Conservation (phyloP, 176 grass and related monocot genomes). For the Lolium perenne region DNA sequence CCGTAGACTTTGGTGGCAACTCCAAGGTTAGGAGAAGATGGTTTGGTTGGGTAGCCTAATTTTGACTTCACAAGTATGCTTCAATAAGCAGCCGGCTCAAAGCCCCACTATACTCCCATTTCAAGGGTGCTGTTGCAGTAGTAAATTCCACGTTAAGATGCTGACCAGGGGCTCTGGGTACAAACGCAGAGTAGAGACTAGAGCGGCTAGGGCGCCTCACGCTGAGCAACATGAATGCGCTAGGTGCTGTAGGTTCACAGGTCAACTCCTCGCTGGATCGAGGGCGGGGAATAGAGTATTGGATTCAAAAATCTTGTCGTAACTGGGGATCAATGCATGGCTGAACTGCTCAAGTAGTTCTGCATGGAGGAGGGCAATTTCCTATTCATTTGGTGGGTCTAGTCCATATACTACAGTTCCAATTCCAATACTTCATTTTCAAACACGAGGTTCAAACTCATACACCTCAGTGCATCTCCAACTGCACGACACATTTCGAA, state of each 20-base stretch:
- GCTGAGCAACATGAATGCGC: slow-evolving; percentile 26
- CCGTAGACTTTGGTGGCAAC: background rate
- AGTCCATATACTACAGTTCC: too few relatives aligned
- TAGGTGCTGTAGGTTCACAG: background rate
- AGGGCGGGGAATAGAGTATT: background rate
- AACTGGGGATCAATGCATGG: background rate
- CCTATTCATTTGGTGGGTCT: too few relatives aligned
- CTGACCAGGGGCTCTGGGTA: background rate
- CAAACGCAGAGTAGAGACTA: background rate
- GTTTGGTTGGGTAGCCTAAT: slow-evolving; percentile 13
- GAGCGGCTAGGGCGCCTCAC: background rate
- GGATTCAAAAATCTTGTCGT: slow-evolving; percentile 21
- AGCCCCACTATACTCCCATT: background rate
- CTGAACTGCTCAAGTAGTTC: too few relatives aligned
- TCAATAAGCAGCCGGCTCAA: slow-evolving; percentile 21
- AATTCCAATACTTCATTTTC: too few relatives aligned
- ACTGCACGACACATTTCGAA: too few relatives aligned
- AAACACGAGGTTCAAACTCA: too few relatives aligned
- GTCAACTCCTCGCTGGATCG: slow-evolving; percentile 33
- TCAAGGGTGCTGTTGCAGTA: slow-evolving; percentile 3
- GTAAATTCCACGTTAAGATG: background rate
- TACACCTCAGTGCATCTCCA: too few relatives aligned
- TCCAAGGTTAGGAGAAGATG: slow-evolving; percentile 4
- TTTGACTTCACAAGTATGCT: slow-evolving; percentile 35
- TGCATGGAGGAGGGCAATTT: too few relatives aligned